phyloP scores from a whole-genome alignment of 2,329 filamentous ascomycete genomes.

The Bertia moriformis region DNA sequence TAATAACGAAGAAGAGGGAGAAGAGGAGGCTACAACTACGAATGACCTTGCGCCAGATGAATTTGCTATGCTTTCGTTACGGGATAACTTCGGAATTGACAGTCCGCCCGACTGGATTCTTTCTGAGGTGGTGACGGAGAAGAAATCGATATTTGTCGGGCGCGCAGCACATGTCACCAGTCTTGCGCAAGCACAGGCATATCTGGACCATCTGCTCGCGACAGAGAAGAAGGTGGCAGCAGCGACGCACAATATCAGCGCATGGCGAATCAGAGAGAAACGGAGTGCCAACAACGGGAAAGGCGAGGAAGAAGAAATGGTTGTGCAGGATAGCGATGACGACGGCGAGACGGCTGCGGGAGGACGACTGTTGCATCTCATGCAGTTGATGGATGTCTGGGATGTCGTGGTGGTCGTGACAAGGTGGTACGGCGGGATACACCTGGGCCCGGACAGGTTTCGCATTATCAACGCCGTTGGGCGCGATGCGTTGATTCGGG shows the following conservation, averaged over 20 bases:
- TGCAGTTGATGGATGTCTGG: constrained; percentile 57
- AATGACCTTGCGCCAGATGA: background rate
- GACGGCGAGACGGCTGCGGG: constrained; percentile 56
- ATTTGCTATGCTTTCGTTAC: background rate
- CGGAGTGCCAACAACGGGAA: background rate
- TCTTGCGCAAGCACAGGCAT: constrained; percentile 36
- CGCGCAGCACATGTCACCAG: constrained; percentile 36
- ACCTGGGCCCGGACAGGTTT: constrained; percentile 53
- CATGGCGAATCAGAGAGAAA: background rate
- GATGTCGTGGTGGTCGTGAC: constrained; percentile 53
- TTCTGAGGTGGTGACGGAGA: constrained; percentile 42
- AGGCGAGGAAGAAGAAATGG: background rate
- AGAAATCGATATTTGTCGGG: constrained; percentile 52
- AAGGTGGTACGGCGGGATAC: constrained; percentile 53
- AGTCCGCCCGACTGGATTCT: constrained; percentile 28
- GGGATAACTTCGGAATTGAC: background rate
- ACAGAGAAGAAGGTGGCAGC: constrained; percentile 50
- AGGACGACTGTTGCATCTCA: constrained; percentile 43
- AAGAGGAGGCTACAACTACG: background rate
- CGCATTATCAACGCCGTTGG: constrained; percentile 47
- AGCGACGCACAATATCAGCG: constrained; percentile 52
- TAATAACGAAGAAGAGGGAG: background rate
- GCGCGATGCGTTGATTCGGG: constrained; percentile 42
- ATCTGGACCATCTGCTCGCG: constrained; percentile 38
- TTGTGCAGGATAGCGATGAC: constrained; percentile 51